Percentiles rank a stretch among this genome's conserved stretches.
These are phyloP conservation scores for Beauveria sp. DNA, from an alignment of 2,329 filamentous ascomycete species.

Conservation along the genomic window DNA sequence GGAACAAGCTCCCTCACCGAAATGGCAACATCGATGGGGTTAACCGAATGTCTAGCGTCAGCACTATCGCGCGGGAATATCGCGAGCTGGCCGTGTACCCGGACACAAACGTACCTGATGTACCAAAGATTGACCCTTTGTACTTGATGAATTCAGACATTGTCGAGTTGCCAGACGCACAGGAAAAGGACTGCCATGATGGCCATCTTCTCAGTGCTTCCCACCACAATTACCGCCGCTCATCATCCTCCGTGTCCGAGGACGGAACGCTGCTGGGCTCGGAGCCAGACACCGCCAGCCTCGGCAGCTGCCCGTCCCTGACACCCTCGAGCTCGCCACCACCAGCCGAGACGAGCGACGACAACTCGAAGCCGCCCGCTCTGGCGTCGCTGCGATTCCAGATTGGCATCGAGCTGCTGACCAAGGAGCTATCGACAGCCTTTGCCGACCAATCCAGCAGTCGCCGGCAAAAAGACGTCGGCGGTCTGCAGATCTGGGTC, in stretches of 20 bases:
- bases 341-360: neutral
- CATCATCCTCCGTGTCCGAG: slow-evolving; percentile 31
- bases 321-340: neutral
- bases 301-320: slow-evolving; percentile 4
- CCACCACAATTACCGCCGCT: neutral
- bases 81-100: slow-evolving; percentile 34
- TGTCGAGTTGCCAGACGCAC: neutral
- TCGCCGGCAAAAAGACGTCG: slow-evolving; percentile 12
- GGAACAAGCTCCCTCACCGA: neutral
- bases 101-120: slow-evolving; percentile 13
- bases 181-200: slow-evolving; percentile 14
- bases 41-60: slow-evolving; percentile 34
- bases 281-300: slow-evolving; percentile 33
- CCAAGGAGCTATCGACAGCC: slow-evolving; percentile 40
- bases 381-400: slow-evolving; percentile 32
- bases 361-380: neutral
- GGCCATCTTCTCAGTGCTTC: neutral
- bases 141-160: neutral
- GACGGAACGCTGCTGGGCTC: slow-evolving; percentile 39
- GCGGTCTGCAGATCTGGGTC: slow-evolving; percentile 43
- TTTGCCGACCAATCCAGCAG: slow-evolving; percentile 22
- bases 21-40: slow-evolving; percentile 14
- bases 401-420: slow-evolving; percentile 44
- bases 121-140: neutral
- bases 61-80: slow-evolving; percentile 45